Evolutionary conservation across 2,329 filamentous ascomycete species (phyloP).

Genomic region (Fusarium verrucosum): DNA sequence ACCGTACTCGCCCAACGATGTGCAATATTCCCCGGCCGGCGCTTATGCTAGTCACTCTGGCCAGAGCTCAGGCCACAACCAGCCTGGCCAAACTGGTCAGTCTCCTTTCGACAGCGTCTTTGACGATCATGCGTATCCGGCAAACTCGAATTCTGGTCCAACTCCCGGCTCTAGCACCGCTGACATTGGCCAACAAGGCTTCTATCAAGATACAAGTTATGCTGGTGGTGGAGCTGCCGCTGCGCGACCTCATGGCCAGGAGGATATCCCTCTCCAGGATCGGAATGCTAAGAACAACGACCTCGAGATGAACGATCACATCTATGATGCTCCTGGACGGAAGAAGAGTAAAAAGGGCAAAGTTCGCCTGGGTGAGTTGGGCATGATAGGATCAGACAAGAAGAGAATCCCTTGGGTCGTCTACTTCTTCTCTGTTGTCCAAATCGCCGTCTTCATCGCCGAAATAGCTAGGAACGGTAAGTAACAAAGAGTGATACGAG

Average conservation of each 20-base stretch:
- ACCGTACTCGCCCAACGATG: conserved; percentile 36
- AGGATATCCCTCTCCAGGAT: conserved; percentile 68
- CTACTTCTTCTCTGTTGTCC: conserved; percentile 79
- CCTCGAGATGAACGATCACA: conserved; percentile 63
- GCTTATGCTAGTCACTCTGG: conserved; percentile 41
- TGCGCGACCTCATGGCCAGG: conserved; percentile 53
- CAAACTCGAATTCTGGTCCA: conserved; percentile 55
- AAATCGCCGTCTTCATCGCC: conserved; percentile 86
- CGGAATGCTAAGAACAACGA: conserved; percentile 55
- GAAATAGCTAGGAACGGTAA: conserved; percentile 86
- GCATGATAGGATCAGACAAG: conserved; percentile 65
- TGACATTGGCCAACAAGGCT: conserved; percentile 50
- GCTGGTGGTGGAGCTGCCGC: conserved; percentile 57
- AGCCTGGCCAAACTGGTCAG: conserved; percentile 50
- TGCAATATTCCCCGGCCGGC: conserved; percentile 34
- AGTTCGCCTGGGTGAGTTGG: conserved; percentile 66
- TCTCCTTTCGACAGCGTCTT: conserved; percentile 73
- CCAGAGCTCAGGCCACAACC: conserved; percentile 40
- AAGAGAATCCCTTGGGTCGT: conserved; percentile 80
- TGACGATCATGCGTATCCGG: conserved; percentile 73
- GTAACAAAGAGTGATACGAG: conserved; percentile 40
- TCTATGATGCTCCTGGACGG: conserved; percentile 63
- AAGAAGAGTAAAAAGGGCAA: conserved; percentile 54
- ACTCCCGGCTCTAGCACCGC: conserved; percentile 50
- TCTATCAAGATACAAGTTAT: conserved; percentile 67